A percentile compares a stretch with the other conserved stretches of the same genome.
phyloP scores from a whole-genome alignment of 106 monocot genomes.

The Dendrobium officinale region DNA sequence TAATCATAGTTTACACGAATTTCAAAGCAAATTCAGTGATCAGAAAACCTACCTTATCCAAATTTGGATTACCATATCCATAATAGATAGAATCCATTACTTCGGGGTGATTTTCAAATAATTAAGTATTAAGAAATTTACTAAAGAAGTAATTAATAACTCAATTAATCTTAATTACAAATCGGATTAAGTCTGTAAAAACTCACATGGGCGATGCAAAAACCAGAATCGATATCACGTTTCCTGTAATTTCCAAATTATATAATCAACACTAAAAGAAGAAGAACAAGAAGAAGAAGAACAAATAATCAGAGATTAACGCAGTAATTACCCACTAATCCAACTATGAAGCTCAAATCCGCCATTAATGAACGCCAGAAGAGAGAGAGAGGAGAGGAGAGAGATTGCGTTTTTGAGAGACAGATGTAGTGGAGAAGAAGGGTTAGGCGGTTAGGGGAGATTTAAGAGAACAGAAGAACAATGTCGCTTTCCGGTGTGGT shows the following conservation, averaged over 20 bases:
- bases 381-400: background rate
- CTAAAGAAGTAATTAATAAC: background rate
- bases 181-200: too few species aligned
- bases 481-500: background rate
- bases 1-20: too few species aligned
- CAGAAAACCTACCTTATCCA: too few species aligned
- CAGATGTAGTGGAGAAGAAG: background rate
- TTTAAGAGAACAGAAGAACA: background rate
- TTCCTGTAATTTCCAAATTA: conserved; percentile 24
- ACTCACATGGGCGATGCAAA: conserved; percentile 64
- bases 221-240: conserved; percentile 49
- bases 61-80: too few species aligned
- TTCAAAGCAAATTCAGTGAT: too few species aligned
- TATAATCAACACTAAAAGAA: background rate
- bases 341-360: conserved; percentile 34
- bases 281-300: background rate
- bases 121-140: too few species aligned
- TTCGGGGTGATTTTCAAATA: background rate
- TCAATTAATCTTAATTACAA: background rate
- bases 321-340: conserved; percentile 27
- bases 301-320: background rate
- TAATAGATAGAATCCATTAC: background rate
- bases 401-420: background rate
- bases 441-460: background rate
- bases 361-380: conserved; percentile 8